Percentiles rank a stretch among this genome's conserved stretches.
Conservation (phyloP, 2,329 filamentous ascomycete species). For the Rhexocercosporidium sp. region DNA sequence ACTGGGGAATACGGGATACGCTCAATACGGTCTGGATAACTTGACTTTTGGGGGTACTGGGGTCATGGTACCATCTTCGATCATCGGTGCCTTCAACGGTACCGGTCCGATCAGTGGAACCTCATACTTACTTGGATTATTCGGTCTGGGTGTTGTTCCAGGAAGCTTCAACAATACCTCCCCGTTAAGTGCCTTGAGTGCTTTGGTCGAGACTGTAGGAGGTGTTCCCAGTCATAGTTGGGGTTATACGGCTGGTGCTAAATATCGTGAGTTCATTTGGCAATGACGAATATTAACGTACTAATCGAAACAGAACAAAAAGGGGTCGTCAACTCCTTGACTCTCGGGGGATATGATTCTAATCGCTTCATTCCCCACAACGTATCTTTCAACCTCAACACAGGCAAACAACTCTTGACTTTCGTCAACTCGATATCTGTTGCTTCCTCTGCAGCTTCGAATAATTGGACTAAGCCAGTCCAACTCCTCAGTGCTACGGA, state of each 20-base stretch:
- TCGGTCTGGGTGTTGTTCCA: constrained; percentile 61
- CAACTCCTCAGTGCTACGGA: constrained; percentile 33
- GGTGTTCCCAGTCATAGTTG: constrained; percentile 75
- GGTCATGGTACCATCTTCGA: constrained; percentile 46
- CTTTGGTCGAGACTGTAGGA: constrained; percentile 63
- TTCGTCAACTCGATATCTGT: constrained; percentile 37
- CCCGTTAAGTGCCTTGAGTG: constrained; percentile 56
- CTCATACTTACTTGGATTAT: constrained; percentile 57
- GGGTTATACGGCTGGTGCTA: constrained; percentile 77
- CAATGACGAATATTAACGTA: background rate
- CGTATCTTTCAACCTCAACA: constrained; percentile 61
- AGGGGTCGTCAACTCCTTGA: constrained; percentile 61
- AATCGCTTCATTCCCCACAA: constrained; percentile 66
- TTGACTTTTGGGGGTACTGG: constrained; percentile 38
- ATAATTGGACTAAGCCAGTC: constrained; percentile 57
- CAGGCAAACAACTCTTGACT: constrained; percentile 51
- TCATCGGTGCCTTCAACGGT: constrained; percentile 49
- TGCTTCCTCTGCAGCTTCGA: constrained; percentile 44
- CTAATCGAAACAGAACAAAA: constrained; percentile 41
- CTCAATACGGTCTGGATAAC: constrained; percentile 64
- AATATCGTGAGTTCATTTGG: constrained; percentile 61
- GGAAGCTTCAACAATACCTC: constrained; percentile 57
- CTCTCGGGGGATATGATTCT: constrained; percentile 72
- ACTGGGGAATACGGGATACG: constrained; percentile 64
- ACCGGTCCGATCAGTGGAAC: constrained; percentile 56